Base-by-base conservation (phyloP, 345 rosid species). In the Lepidium aucheri region DNA sequence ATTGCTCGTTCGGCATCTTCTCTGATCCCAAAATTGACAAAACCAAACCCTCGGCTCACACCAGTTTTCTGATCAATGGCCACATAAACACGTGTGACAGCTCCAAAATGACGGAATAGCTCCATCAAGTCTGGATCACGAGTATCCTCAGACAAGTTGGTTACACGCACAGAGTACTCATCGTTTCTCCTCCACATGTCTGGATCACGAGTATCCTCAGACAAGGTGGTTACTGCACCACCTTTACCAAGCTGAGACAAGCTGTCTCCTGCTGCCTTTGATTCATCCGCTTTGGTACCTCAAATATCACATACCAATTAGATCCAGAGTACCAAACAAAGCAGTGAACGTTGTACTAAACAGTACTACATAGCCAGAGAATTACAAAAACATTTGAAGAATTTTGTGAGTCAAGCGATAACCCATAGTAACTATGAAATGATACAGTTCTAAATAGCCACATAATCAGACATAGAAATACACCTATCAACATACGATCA, bases 1-100 rank as follows among this genome's bases (percentile, higher is more conserved):
- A 93, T 88, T 1, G 98, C 98, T 69, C 85, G 75, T 72, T 90
- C 86, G 13, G 92, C 96, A 60, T 90, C 96, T 59, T 90, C 98
- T 68, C 85, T 82, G 85, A 76, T 88, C 51, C 85, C 87, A 58
- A 90, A 90, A 77, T 87, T 93, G 17, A 88, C 95, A 51, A 90
- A 93, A 11, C 97, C 97, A 20, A 93, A 93, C 16, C 97, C 98
- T 71, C 98, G 76, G 80, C 95, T 90, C 78, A 80, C 74, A 30
- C 97, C 86, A 2, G 90, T 93, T 70, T 84, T 86, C 95, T 86
- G 87, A 68, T 93, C 96, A 53, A 90, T 77, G 12, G 96, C 97
- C 62, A 93, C 95, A 58, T 90, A 88, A 11, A 79, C 91, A 35
- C 89, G 91, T 7, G 90, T 88, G 12, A 93, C 91, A 8, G 87